phyloP scores from a whole-genome alignment of 2,329 filamentous ascomycete genomes.

The Aureobasidium namibiae region DNA sequence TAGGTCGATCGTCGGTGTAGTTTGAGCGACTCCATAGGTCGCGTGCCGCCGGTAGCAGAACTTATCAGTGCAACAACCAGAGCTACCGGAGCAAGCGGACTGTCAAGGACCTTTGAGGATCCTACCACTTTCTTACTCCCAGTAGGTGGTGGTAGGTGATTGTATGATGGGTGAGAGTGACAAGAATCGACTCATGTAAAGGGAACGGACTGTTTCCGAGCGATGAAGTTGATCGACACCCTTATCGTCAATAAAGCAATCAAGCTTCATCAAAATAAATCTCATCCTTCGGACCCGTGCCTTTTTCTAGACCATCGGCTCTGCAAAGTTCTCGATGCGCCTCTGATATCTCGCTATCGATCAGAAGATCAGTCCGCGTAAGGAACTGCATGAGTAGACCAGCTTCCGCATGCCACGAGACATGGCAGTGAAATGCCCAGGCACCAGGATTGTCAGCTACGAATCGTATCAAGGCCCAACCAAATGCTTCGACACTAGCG shows the following conservation, averaged over 20 bases:
- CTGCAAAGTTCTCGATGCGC: slow-evolving; percentile 41
- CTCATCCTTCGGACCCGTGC: slow-evolving; percentile 43
- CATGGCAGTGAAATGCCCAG: slow-evolving; percentile 53
- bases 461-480: slow-evolving; percentile 48
- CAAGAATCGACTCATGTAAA: not conserved
- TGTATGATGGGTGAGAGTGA: not conserved
- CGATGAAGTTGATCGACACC: not conserved
- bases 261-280: slow-evolving; percentile 18
- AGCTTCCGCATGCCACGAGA: slow-evolving; percentile 51
- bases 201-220: not conserved
- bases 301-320: slow-evolving; percentile 39
- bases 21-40: not conserved
- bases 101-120: not conserved
- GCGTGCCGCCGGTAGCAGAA: not conserved
- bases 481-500: slow-evolving; percentile 45
- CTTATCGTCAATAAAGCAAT: not conserved
- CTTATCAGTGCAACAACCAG: not conserved
- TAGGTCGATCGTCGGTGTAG: not conserved
- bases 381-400: slow-evolving; percentile 54
- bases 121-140: too few relatives aligned
- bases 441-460: slow-evolving; percentile 50
- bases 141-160: too few relatives aligned
- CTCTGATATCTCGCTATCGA: slow-evolving; percentile 35
- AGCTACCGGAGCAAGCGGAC: not conserved
- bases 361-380: slow-evolving; percentile 40